These are phyloP conservation scores for Apiospora phragmitis DNA, from an alignment of 2,329 filamentous ascomycete species.

Conservation along the genomic window DNA sequence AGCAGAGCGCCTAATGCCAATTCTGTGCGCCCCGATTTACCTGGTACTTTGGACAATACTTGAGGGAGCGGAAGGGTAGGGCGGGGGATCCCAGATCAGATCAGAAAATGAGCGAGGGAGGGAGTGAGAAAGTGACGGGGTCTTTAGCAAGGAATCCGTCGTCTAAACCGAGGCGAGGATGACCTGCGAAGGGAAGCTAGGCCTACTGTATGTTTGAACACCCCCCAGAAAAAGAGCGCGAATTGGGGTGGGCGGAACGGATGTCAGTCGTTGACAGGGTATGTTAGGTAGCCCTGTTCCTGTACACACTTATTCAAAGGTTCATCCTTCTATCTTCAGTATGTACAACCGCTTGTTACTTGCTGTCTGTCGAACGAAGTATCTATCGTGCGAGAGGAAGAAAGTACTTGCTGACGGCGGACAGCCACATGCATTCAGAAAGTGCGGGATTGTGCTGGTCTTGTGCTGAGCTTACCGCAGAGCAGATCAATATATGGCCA, in stretches of 20 bases:
- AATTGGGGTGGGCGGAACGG: conserved; percentile 2
- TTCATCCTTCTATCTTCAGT: no score
- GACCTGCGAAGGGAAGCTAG: conserved; percentile 1
- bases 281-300: no score
- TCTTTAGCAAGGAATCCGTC: conserved; percentile 7
- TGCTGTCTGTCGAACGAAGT: no score
- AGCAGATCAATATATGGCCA: conserved; percentile 2
- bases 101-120: conserved; percentile 7
- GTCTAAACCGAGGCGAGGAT: neutral
- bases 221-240: neutral
- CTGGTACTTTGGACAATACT: conserved; percentile 1
- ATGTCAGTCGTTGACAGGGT: neutral
- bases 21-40: conserved; percentile 1
- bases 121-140: conserved; percentile 7
- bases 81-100: conserved; percentile 9
- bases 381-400: no score
- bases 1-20: conserved; percentile 10
- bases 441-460: neutral
- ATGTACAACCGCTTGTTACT: no score
- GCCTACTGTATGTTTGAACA: neutral
- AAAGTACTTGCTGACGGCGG: neutral
- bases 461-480: neutral
- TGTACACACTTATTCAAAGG: no score
- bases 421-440: neutral
- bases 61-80: conserved; percentile 5